Conservation (phyloP, 2,329 filamentous ascomycete genomes). For the Paecilomyces sp. region DNA sequence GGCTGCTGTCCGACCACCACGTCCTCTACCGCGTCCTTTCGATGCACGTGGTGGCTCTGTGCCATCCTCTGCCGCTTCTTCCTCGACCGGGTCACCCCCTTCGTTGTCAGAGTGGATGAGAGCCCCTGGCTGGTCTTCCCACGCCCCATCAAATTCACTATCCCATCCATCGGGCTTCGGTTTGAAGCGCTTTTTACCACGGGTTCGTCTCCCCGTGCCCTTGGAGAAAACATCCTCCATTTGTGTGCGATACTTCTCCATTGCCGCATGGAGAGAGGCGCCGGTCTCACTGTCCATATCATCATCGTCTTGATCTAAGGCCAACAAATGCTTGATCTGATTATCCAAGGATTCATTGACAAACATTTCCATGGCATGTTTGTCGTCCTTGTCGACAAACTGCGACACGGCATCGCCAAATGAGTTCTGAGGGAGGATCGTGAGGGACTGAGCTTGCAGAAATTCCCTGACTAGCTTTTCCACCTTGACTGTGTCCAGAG, state of each 20-base stretch:
- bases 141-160: constrained; percentile 77
- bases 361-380: constrained; percentile 79
- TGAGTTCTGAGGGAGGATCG: constrained; percentile 83
- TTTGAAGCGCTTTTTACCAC: constrained; percentile 55
- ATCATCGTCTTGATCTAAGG: constrained; percentile 55
- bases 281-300: constrained; percentile 63
- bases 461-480: constrained; percentile 85
- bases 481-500: constrained; percentile 73
- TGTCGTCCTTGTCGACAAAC: constrained; percentile 93
- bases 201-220: constrained; percentile 51
- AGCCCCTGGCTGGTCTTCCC: constrained; percentile 72
- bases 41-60: constrained; percentile 30
- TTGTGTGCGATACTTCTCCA: constrained; percentile 63
- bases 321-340: constrained; percentile 64
- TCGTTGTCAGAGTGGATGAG: constrained; percentile 48
- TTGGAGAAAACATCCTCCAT: constrained; percentile 65
- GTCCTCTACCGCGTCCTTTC: constrained; percentile 42
- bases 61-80: constrained; percentile 42
- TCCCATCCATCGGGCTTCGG: constrained; percentile 79
- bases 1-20: constrained; percentile 37
- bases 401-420: constrained; percentile 90
- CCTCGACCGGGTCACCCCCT: constrained; percentile 39
- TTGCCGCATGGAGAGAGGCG: constrained; percentile 63
- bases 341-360: constrained; percentile 63
- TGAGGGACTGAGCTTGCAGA: constrained; percentile 77